These are phyloP conservation scores for Clonostachys byssicola DNA, from an alignment of 2,329 filamentous ascomycete species.

Conservation along the genomic window DNA sequence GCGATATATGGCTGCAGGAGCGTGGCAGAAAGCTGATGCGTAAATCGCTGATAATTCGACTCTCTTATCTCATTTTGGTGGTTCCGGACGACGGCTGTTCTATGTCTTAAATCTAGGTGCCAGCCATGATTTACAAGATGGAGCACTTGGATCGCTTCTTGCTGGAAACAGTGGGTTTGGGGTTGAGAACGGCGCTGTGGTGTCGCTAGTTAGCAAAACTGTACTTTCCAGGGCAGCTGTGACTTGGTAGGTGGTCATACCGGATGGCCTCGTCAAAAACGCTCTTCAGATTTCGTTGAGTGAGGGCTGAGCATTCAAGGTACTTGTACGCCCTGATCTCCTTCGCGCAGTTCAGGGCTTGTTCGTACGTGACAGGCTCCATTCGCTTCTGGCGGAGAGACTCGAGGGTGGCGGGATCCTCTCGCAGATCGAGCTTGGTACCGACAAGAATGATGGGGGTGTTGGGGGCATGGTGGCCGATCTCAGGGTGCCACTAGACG, in stretches of 20 bases:
- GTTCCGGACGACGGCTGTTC: too few species aligned
- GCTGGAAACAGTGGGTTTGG: conserved; percentile 53
- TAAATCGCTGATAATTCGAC: too few species aligned
- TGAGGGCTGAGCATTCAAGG: conserved; percentile 94
- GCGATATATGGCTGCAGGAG: too few species aligned
- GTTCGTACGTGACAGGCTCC: conserved; percentile 94
- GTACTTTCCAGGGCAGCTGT: conserved; percentile 13
- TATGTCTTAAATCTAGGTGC: neutral
- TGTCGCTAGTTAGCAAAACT: neutral
- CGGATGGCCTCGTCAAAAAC: conserved; percentile 98
- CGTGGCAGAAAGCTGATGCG: too few species aligned
- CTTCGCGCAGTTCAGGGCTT: conserved; percentile 83
- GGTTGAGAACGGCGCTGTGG: conserved; percentile 66
- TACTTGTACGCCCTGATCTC: conserved; percentile 97
- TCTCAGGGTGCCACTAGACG: conserved; percentile 91
- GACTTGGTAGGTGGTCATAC: conserved; percentile 45
- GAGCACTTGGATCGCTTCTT: conserved; percentile 65
- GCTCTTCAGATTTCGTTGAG: conserved; percentile 94
- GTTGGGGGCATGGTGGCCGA: conserved; percentile 91
- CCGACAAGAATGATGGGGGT: conserved; percentile 96
- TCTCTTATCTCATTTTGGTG: too few species aligned
- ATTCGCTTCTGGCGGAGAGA: conserved; percentile 86
- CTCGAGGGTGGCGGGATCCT: conserved; percentile 79
- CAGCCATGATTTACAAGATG: conserved; percentile 49
- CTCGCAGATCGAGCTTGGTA: conserved; percentile 92